Percentiles rank a stretch among this genome's conserved stretches.
Evolutionary conservation across 345 rosid species (phyloP).

Genomic region (Corchorus capsularis): DNA sequence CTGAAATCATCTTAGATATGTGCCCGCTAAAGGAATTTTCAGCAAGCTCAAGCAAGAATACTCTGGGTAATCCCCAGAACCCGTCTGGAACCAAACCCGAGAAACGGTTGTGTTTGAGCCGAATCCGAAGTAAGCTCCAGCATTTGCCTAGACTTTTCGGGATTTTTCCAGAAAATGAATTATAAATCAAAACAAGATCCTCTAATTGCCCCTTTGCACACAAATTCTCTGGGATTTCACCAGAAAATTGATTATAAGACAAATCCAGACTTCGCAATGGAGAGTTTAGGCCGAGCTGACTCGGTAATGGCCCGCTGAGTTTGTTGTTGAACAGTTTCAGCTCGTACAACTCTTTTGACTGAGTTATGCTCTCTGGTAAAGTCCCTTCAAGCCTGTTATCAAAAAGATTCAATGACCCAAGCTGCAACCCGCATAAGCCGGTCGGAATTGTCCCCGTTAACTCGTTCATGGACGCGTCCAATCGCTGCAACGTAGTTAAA

Average conservation of each 20-base stretch:
- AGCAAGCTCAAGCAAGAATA: slow-evolving; percentile 63
- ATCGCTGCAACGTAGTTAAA: slow-evolving; percentile 43
- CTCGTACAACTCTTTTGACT: slow-evolving; percentile 55
- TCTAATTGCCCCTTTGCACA: slow-evolving; percentile 56
- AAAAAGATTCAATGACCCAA: slow-evolving; percentile 62
- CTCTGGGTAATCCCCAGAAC: slow-evolving; percentile 76
- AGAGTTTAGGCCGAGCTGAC: slow-evolving; percentile 63
- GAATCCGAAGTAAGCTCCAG: slow-evolving; percentile 61
- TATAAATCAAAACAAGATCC: slow-evolving; percentile 60
- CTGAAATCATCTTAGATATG: slow-evolving; percentile 41
- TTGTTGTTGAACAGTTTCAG: slow-evolving; percentile 73
- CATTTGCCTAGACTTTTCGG: slow-evolving; percentile 63
- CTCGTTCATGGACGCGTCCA: slow-evolving; percentile 72
- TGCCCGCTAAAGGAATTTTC: slow-evolving; percentile 62
- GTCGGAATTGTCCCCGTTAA: slow-evolving; percentile 63
- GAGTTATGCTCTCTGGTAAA: slow-evolving; percentile 63
- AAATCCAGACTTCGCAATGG: slow-evolving; percentile 53
- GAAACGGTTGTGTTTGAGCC: slow-evolving; percentile 57
- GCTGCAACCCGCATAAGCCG: slow-evolving; percentile 57
- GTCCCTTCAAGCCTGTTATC: slow-evolving; percentile 71
- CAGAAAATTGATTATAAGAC: slow-evolving; percentile 65
- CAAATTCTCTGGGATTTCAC: slow-evolving; percentile 58
- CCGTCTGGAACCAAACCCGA: slow-evolving; percentile 58
- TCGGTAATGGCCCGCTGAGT: slow-evolving; percentile 66
- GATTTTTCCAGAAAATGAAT: slow-evolving; percentile 69